Evolutionary conservation across 257 asterid genomes (phyloP).

Genomic region (Gentiana dahurica): DNA sequence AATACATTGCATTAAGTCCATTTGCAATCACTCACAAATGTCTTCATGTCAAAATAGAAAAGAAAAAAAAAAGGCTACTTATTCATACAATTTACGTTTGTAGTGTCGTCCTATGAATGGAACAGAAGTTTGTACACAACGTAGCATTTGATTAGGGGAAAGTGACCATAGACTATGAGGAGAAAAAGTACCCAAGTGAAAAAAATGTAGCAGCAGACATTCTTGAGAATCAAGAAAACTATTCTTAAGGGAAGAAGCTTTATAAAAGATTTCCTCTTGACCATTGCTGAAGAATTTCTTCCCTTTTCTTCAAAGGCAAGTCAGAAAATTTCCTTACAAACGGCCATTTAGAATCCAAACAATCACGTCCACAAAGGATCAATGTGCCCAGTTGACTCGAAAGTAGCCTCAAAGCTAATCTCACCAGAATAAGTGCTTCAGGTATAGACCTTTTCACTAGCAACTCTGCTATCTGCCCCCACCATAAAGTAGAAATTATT

Average conservation of each 20-base stretch:
- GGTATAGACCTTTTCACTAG: constrained; percentile 38
- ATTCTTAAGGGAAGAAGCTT: constrained; percentile 44
- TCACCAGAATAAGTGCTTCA: constrained; percentile 37
- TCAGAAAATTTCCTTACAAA: constrained; percentile 58
- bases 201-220: constrained; percentile 35
- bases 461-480: constrained; percentile 67
- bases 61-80: no score
- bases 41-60: not conserved
- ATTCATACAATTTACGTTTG: not conserved
- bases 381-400: constrained; percentile 75
- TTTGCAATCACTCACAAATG: not conserved
- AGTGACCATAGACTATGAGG: not conserved
- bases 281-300: constrained; percentile 62
- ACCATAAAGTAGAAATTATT: not conserved
- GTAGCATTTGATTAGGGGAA: not conserved
- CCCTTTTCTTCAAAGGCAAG: constrained; percentile 52
- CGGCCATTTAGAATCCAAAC: constrained; percentile 66
- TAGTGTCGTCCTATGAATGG: no score
- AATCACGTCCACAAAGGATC: constrained; percentile 52
- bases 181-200: constrained; percentile 45
- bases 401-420: constrained; percentile 34
- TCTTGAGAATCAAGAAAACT: constrained; percentile 39
- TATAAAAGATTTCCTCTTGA: constrained; percentile 16
- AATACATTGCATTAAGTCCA: not conserved
- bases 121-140: not conserved